Conservation (phyloP, 805 yeast species). For the Monosporozyma aquatica region DNA sequence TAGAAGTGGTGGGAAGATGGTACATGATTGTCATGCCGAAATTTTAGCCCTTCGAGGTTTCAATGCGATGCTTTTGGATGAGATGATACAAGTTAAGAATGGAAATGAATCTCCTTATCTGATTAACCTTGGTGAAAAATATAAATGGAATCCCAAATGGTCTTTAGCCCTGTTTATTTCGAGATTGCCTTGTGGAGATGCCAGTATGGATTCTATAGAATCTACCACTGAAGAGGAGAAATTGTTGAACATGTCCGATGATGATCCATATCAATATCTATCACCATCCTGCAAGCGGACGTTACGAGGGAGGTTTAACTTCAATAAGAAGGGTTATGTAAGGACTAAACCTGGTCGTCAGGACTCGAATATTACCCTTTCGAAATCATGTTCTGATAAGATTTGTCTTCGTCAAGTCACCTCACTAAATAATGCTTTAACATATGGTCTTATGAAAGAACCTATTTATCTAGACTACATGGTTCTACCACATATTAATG, state of each 20-base stretch:
- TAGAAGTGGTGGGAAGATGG: slow-evolving; percentile 43
- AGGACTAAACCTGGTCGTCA: slow-evolving; percentile 89
- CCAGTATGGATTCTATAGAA: slow-evolving; percentile 46
- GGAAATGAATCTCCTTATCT: slow-evolving; percentile 11
- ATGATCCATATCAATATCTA: slow-evolving; percentile 21
- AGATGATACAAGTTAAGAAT: slow-evolving; percentile 25
- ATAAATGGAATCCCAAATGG: slow-evolving; percentile 30
- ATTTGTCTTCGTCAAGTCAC: slow-evolving; percentile 52
- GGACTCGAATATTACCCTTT: slow-evolving; percentile 62
- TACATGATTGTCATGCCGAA: slow-evolving; percentile 92
- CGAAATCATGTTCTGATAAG: slow-evolving; percentile 89
- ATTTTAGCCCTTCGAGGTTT: slow-evolving; percentile 62
- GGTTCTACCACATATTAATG: slow-evolving; percentile 34
- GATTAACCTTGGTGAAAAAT: slow-evolving; percentile 12
- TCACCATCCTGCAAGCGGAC: slow-evolving; percentile 21
- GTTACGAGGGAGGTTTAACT: slow-evolving; percentile 58
- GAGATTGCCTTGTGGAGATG: slow-evolving; percentile 88
- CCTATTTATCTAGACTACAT: slow-evolving; percentile 37
- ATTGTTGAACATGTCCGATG: slow-evolving; percentile 14
- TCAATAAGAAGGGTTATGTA: slow-evolving; percentile 49
- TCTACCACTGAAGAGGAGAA: slow-evolving; percentile 8
- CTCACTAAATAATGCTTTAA: slow-evolving; percentile 43
- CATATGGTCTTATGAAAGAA: slow-evolving; percentile 30
- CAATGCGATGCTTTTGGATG: slow-evolving; percentile 49
- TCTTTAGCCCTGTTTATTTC: slow-evolving; percentile 54